Conservation (phyloP, 2,329 filamentous ascomycete species). For the Paecilomyces fulvus region DNA sequence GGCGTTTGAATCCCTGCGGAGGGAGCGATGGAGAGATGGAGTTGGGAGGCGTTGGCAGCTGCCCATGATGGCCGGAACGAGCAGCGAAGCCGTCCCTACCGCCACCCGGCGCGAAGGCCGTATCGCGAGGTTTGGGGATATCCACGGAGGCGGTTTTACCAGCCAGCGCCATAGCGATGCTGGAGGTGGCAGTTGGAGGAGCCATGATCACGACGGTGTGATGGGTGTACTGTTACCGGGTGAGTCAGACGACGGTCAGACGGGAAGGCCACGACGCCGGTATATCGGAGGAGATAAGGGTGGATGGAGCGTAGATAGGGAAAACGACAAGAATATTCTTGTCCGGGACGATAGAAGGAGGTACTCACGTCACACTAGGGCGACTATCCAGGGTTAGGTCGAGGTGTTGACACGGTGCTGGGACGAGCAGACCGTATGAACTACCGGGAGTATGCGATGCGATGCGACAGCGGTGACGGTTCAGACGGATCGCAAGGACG, state of each 20-base stretch:
- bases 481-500: neutral
- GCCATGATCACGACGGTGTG: constrained; percentile 30
- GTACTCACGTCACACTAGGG: constrained; percentile 4
- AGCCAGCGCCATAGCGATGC: constrained; percentile 43
- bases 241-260: constrained; percentile 15
- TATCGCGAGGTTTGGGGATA: constrained; percentile 38
- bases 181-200: constrained; percentile 33
- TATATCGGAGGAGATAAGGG: neutral
- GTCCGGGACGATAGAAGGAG: neutral
- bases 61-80: constrained; percentile 24
- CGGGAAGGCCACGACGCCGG: constrained; percentile 1
- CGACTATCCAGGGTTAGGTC: neutral
- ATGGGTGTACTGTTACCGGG: constrained; percentile 5
- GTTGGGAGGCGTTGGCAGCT: constrained; percentile 83
- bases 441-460: constrained; percentile 3
- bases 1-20: constrained; percentile 68
- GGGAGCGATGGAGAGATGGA: constrained; percentile 85
- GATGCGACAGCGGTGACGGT: constrained; percentile 1
- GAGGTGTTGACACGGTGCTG: constrained; percentile 1
- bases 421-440: neutral
- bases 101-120: constrained; percentile 18
- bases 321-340: neutral
- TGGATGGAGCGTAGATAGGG: neutral
- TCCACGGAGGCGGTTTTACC: constrained; percentile 43
- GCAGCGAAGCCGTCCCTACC: constrained; percentile 28